Conservation (phyloP, 768 basidiomycete species). For the Agaricus bisporus region DNA sequence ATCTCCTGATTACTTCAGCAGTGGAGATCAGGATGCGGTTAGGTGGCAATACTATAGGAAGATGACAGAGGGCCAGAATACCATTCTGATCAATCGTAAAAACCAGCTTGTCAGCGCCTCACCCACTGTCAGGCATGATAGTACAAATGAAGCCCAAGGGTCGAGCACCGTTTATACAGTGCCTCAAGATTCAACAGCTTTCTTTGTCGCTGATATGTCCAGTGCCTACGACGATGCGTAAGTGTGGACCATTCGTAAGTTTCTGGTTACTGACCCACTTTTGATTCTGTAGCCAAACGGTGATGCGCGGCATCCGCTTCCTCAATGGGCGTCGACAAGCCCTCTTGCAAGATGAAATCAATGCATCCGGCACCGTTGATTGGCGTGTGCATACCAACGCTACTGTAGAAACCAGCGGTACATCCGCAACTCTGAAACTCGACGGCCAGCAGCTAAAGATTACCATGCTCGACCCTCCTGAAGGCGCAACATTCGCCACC, state of each 20-base stretch:
- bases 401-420: constrained; percentile 46
- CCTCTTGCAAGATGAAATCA: constrained; percentile 90
- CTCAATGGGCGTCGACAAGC: constrained; percentile 84
- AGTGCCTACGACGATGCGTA: constrained; percentile 73
- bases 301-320: constrained; percentile 79
- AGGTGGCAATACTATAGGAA: constrained; percentile 96
- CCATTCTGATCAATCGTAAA: constrained; percentile 61
- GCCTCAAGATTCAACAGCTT: constrained; percentile 68
- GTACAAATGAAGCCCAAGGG: constrained; percentile 62
- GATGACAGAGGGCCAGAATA: constrained; percentile 97
- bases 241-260: constrained; percentile 21
- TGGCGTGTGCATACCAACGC: constrained; percentile 99
- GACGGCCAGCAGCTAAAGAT: constrained; percentile 64
- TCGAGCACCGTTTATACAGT: constrained; percentile 74
- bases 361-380: constrained; percentile 47
- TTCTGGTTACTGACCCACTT: not conserved
- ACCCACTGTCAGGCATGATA: constrained; percentile 50
- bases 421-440: constrained; percentile 69
- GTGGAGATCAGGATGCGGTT: constrained; percentile 56
- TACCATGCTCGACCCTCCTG: constrained; percentile 58
- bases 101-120: constrained; percentile 79
- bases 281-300: constrained; percentile 42
- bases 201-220: constrained; percentile 71
- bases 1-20: constrained; percentile 70
- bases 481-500: constrained; percentile 61